Evolutionary conservation across 2,329 filamentous ascomycete species (phyloP), one percentile per base, ranked within the genome.

Genomic region (Furcasterigmium furcatum): DNA sequence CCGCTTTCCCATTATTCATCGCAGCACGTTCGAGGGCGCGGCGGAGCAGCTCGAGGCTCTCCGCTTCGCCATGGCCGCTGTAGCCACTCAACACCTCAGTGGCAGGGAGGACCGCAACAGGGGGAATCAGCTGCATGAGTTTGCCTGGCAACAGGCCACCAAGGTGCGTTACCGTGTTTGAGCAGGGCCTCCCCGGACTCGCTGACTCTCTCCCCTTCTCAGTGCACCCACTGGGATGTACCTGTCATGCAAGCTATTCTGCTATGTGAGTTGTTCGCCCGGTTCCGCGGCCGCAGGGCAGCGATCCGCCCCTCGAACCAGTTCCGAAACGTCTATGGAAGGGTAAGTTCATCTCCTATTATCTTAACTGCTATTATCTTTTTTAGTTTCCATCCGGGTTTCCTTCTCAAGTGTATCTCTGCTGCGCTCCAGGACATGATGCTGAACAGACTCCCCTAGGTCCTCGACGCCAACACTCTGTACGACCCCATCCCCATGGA

Each of bases 61-160:
- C 38, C 68, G 63, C 13, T 79, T 69, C 49, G 74, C 76, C 48
- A 80, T 81, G 77, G 77, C 76, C 19, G 77, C 77, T n/a, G 58
- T 80, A 24, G 77, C 73, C 38, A 73, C 76, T 19, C 76, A 80
- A 53, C 73, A 70, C 48, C 61, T 78, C 44, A 60, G 65, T 41
- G 62, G 66, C 55, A 67, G 67, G 57, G 73, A 77, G 41, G 71
- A 79, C 57, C 73, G 76, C 46, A 64, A 65, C 46, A 70, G 70
- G 53, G 76, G 76, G 22, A 71, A 67, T 43, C 63, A 72, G 46
- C 63, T 81, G 55, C 74, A 80, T 60, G 68, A 71, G 43, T 72
- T 72, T 55, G 76, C 75, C 10, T 73, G 63, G 65, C 65, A 73
- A 52, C 73, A 74, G 58, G 67, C 68, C 44, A 72, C 72, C 58